phyloP scores from a whole-genome alignment of 306 rosid genomes.

The Oxytropis ochrocephala region DNA sequence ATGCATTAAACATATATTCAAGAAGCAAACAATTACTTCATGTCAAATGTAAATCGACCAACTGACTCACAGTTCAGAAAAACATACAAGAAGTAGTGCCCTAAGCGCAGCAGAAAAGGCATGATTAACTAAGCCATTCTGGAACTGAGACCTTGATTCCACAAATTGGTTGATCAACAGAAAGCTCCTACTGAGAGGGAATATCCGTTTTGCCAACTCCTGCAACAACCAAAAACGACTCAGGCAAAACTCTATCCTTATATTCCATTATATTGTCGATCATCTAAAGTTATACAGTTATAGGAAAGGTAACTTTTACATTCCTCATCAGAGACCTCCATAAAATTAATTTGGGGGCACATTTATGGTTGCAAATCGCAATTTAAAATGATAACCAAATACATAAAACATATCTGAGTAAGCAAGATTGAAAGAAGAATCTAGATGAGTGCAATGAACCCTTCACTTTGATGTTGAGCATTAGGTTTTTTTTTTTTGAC shows the following conservation, averaged over 20 bases:
- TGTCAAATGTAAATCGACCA: constrained; percentile 12
- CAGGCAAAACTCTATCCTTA: constrained; percentile 15
- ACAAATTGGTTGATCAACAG: constrained; percentile 72
- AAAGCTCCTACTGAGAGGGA: constrained; percentile 83
- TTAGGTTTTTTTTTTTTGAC: no score
- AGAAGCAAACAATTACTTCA: constrained; percentile 11
- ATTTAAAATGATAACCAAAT: neutral
- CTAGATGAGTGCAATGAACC: neutral
- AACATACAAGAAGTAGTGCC: constrained; percentile 84
- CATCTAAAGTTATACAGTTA: neutral
- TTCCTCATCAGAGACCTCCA: neutral
- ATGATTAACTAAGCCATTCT: constrained; percentile 88
- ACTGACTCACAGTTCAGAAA: constrained; percentile 29
- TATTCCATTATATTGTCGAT: neutral
- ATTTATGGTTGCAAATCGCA: neutral
- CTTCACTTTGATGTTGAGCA: neutral
- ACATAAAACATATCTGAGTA: neutral
- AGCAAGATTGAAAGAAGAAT: neutral
- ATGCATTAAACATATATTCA: neutral
- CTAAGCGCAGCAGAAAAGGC: constrained; percentile 96
- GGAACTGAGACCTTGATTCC: constrained; percentile 87
- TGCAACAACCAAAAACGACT: constrained; percentile 31
- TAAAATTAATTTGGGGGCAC: neutral
- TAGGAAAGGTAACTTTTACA: neutral
- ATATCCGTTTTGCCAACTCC: constrained; percentile 87